phyloP scores from a whole-genome alignment of 352 stramenopile species.

The Globisporangium echinulatum region DNA sequence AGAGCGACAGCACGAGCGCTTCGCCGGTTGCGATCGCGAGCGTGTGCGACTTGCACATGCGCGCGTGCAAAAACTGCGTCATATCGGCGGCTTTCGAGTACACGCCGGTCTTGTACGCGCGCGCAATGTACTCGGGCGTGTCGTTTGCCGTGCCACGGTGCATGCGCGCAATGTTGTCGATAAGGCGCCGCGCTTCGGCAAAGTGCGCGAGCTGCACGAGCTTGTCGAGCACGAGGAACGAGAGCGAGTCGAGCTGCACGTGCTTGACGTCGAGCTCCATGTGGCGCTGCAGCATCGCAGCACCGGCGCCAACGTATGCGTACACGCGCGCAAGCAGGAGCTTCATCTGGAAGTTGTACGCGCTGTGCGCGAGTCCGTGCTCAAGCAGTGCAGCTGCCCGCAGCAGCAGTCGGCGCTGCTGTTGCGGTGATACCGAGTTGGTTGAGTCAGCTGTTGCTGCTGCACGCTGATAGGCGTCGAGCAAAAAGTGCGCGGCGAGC shows the following conservation, averaged over 20 bases:
- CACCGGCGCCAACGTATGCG: slow-evolving; percentile 54
- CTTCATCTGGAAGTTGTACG: slow-evolving; percentile 90
- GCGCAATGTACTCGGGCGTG: slow-evolving; percentile 75
- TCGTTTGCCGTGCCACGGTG: slow-evolving; percentile 54
- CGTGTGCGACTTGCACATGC: slow-evolving; percentile 73
- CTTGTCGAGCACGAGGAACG: slow-evolving; percentile 81
- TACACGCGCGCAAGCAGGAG: slow-evolving; percentile 79
- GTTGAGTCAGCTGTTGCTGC: not conserved
- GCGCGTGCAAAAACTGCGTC: slow-evolving; percentile 65
- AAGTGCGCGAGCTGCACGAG: slow-evolving; percentile 59
- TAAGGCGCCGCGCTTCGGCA: slow-evolving; percentile 42
- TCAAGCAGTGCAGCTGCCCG: slow-evolving; percentile 58
- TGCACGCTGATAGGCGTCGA: slow-evolving; percentile 59
- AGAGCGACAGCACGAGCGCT: slow-evolving; percentile 45
- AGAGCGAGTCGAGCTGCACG: slow-evolving; percentile 79
- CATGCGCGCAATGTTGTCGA: slow-evolving; percentile 38
- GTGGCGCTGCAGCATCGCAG: slow-evolving; percentile 60
- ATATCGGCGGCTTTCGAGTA: slow-evolving; percentile 84
- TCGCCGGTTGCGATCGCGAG: slow-evolving; percentile 62
- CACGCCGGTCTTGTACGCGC: slow-evolving; percentile 73
- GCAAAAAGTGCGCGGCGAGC: slow-evolving; percentile 57
- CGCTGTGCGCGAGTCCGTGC: slow-evolving; percentile 67
- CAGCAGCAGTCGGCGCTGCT: slow-evolving; percentile 34
- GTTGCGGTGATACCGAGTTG: too few relatives aligned
- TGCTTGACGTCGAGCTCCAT: slow-evolving; percentile 82